Base-by-base conservation (phyloP, 768 basidiomycete species). In the Suillus subaureus region DNA sequence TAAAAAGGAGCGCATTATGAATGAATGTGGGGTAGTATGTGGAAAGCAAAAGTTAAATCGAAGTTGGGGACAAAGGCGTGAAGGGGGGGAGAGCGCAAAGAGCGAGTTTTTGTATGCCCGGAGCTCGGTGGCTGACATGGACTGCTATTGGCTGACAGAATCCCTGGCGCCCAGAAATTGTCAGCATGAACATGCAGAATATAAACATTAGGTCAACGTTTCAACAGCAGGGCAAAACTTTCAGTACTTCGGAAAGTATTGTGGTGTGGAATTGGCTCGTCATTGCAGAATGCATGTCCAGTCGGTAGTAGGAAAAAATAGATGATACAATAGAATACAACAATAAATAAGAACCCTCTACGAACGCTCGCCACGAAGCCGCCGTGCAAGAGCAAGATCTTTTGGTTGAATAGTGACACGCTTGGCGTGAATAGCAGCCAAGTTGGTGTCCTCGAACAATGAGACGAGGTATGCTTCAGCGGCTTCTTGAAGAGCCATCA, bases 351-450 rank as follows among this genome's bases (percentile, higher is more conserved):
- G 18, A 61, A 9, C 0, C 5, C 18, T 70, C 79, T 84, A 90
- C 69, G 88, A 87, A 54, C 91, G 83, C 80, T 93, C 93, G 52
- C 93, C 93, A 47, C 93, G 87, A 73, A 94, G 75, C 73, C 92
- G 83, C 57, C 92, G 86, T 57, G 92, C 92, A 58, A 93, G 83
- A 56, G 91, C 89, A 64, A 94, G 85, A 80, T 94, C 92, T 80
- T 93, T 93, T 8, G 93, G 93, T 79, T 93, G 92, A 74, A 91
- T 90, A 26, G 90, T 91, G 40, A 91, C 89, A 79, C 91, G 88
- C 84, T 93, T 93, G 21, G 91, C 91, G 76, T 93, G 92, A 74
- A 93, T 93, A 63, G 91, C 92, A 66, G 92, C 91, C 74, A 93
- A 84, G 79, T 92, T 92, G 69, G 90, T 91, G 72, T 92, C 91